Evolutionary conservation across 2,329 filamentous ascomycete species (phyloP), one percentile per base, ranked within the genome.

Genomic region (Aspergillus terreus): DNA sequence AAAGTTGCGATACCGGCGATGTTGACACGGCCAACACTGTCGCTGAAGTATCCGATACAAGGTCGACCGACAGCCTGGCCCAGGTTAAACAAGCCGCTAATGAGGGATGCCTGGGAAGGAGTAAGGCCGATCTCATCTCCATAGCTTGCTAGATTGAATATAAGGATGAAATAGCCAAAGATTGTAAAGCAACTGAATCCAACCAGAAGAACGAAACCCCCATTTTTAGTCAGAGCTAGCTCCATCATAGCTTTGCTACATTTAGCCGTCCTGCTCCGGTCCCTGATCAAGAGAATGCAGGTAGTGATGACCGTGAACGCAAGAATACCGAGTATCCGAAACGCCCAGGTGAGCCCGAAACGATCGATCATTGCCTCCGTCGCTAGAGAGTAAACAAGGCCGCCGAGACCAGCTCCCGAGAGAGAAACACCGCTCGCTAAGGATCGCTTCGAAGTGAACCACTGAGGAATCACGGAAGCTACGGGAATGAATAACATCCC

Each of bases 61-160:
- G 77, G 78, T 10, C 78, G 62, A 14, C 77, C 77, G 30, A 79
- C 42, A 0, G 72, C 74, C 3, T 75, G 76, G 0, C 78, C 77
- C 1, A 79, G 55, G 53, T 80, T 80, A 30, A 80, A 56, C 6
- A 78, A 52, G 0, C 70, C 76, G 17, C 70, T 73, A 9, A 77
- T 51, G 17, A 65, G 61, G 1, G 72, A 69, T 3, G 75, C 74
- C 52, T 78, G 68, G 1, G 56, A 52, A 27, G 66, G 58, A 17
- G 61, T 62, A 1, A 80, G 57, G 0, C 75, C 75, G 14, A 78
- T 71, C 9, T 68, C 74, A 9, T 67, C 56, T 2, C 73, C 76
- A 56, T 76, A 80, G 50, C 76, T 73, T 0, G 76, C 19, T 14
- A 44, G 42, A 30, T 11, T 44, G 23, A 15, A 44, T 12, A 44